Base-by-base conservation (phyloP, 2,329 filamentous ascomycete species). In the Paramyrothecium sp. region DNA sequence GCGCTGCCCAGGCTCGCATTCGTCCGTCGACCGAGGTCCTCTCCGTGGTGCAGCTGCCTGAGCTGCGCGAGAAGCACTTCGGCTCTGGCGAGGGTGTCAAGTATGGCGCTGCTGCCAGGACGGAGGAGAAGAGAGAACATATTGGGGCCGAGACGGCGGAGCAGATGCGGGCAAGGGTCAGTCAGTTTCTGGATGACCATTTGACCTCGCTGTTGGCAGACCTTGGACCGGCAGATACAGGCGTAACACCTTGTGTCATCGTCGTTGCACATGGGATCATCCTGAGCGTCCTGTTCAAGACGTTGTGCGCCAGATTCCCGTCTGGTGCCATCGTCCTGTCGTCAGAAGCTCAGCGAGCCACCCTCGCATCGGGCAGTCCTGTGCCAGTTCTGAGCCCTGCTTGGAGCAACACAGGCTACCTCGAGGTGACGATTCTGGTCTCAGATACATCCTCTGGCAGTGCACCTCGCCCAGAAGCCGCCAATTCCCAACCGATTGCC, bases 221-320 rank as follows among this genome's bases (percentile, higher is more conserved):
- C 56, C 34, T 1, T 51, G 57, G 1, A 56, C 62, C 51, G 53
- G 62, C 58, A 23, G 75, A 92, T 13, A 44, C 13, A 16, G 38
- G n/a, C 5, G 38, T 44, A 12, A 44, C 38, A 44, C 38, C 38
- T 19, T 44, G 38, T 44, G 38, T 44, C 38, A 87, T 86, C 1
- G 75, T 96, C 16, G 89, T 96, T 3, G 89, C 92, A 2, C 93
- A 97, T 67, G 92, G 93, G 17, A 88, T 96, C 59, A 86, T 96
- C 46, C 81, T 97, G 2, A 85, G 85, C 2, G 81, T 85, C 33
- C 72, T 97, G 0, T 88, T 89, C 81, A 80, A 81, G 56, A 78
- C 81, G 13, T 70, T 96, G 16, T 74, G 89, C 8, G 73, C 76
- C 13, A 79, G 83, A 3, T 81, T 91, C 2, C 54, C 64, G 1